Evolutionary conservation across 2,329 filamentous ascomycete species (phyloP), one percentile per base, ranked within the genome.

Genomic region (Verticillium isaacii): DNA sequence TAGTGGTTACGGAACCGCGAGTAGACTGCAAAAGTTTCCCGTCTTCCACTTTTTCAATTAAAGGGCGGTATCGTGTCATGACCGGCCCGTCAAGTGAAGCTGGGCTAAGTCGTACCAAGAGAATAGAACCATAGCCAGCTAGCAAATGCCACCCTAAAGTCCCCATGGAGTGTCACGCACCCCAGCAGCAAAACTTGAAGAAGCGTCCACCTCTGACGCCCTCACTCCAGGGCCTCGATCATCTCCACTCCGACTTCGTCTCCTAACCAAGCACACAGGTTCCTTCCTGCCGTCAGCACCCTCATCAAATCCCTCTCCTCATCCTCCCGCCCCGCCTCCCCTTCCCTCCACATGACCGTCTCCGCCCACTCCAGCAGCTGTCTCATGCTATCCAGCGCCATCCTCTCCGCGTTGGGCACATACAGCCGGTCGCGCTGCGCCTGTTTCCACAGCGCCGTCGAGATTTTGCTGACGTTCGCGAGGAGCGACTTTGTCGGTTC

Each of bases 401-500:
- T 36, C 15, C 67, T 67, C 65, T 75, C 72, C 15, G 70, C 64
- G 36, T 67, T 66, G 34, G 70, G 66, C 8, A 74, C 70, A 37
- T 71, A 58, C 12, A 69, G 63, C 9, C 73, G 66, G 45, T 72
- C 69, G n/a, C 69, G 67, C 55, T 68, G 68, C 29, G 72, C 69
- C 17, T 69, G 68, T 12, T 63, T 63, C 73, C 72, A 75, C 3
- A 74, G 57, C 62, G 71, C 66, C 41, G 64, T 66, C 65, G 71
- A 73, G 39, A 75, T 73, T 39, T 57, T 62, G 39, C 67, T 71
- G 19, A 69, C 61, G 62, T 75, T 75, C 37, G 67, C 64, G 17
- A 73, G 66, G 1, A 75, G 69, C 17, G 65, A 72, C 37, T 62
- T 61, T 3, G 67, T 69, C 4, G 68, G 60, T 12, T n/a, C 37